Evolutionary conservation across 1,284 basidiomycete species (phyloP).

Genomic region (Papiliotrema flavescens): DNA sequence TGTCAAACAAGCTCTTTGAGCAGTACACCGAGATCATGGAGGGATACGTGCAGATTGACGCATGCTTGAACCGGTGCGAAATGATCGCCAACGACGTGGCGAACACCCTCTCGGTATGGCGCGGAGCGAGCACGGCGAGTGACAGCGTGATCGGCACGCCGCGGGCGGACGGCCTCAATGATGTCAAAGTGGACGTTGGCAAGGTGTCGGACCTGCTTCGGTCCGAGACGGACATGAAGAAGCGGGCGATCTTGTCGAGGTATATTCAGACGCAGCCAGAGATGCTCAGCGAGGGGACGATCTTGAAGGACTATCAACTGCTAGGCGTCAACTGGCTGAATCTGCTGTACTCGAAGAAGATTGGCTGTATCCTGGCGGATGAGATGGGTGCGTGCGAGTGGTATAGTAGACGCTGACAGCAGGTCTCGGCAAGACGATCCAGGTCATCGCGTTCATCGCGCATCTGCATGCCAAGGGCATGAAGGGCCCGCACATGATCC

Average conservation of each 20-base stretch:
- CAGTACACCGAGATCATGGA: slow-evolving; percentile 84
- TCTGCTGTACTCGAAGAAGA: slow-evolving; percentile 71
- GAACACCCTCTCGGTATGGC: slow-evolving; percentile 75
- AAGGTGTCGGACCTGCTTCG: slow-evolving; percentile 43
- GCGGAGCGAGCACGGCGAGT: slow-evolving; percentile 43
- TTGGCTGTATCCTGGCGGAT: slow-evolving; percentile 95
- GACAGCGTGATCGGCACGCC: slow-evolving; percentile 42
- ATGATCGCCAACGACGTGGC: slow-evolving; percentile 62
- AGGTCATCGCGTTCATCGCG: slow-evolving; percentile 96
- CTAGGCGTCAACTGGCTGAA: slow-evolving; percentile 98
- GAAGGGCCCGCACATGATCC: slow-evolving; percentile 83
- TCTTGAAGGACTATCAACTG: slow-evolving; percentile 93
- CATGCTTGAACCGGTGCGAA: slow-evolving; percentile 83
- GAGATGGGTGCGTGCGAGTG: slow-evolving; percentile 75
- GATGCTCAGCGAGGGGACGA: slow-evolving; percentile 64
- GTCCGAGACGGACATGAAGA: slow-evolving; percentile 35
- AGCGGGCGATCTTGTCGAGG: slow-evolving; percentile 44
- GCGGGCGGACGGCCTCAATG: slow-evolving; percentile 41
- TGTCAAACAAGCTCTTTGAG: slow-evolving; percentile 85
- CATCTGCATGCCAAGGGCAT: slow-evolving; percentile 74
- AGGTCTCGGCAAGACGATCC: slow-evolving; percentile 97
- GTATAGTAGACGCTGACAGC: not conserved
- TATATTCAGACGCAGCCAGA: slow-evolving; percentile 72
- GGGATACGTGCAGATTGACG: slow-evolving; percentile 87
- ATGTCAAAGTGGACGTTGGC: slow-evolving; percentile 45